A percentile compares a stretch with the other conserved stretches of the same genome.
phyloP scores from a whole-genome alignment of 2,329 filamentous ascomycete species.

The Lecanosticta acicola region DNA sequence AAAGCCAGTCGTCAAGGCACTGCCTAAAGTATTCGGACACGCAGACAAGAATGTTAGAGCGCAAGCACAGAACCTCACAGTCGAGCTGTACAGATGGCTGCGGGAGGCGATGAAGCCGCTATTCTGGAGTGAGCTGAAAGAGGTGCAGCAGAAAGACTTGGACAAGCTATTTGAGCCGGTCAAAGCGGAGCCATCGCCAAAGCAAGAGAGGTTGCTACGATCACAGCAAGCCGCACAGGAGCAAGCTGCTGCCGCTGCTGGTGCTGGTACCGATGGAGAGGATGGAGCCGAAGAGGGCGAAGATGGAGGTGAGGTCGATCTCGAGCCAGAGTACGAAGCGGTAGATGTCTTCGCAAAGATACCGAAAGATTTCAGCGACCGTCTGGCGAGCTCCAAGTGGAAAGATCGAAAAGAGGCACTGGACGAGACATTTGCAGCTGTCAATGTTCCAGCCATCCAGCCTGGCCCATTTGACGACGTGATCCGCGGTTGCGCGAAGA shows the following conservation, averaged over 20 bases:
- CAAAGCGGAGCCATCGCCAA: conserved; percentile 78
- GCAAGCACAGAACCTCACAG: conserved; percentile 82
- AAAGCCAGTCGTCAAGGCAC: conserved; percentile 78
- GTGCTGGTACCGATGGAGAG: conserved; percentile 34
- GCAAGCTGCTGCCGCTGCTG: conserved; percentile 31
- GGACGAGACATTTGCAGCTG: conserved; percentile 67
- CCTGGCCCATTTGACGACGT: conserved; percentile 85
- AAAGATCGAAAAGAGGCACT: conserved; percentile 95
- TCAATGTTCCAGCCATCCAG: conserved; percentile 87
- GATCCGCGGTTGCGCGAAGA: conserved; percentile 78
- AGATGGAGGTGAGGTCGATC: conserved; percentile 67
- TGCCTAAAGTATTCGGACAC: conserved; percentile 90
- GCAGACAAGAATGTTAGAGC: conserved; percentile 97
- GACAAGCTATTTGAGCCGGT: conserved; percentile 92
- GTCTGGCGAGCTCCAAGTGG: conserved; percentile 88
- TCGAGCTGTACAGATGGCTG: conserved; percentile 95
- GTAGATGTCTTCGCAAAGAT: conserved; percentile 80
- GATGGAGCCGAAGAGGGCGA: conserved; percentile 32
- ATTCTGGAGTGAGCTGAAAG: conserved; percentile 93
- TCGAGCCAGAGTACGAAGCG: conserved; percentile 61
- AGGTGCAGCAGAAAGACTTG: conserved; percentile 88
- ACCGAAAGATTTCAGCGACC: conserved; percentile 74
- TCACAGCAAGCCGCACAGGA: conserved; percentile 83
- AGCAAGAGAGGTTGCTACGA: conserved; percentile 81
- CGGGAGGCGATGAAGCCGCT: conserved; percentile 97